Evolutionary conservation across 495 filamentous ascomycete genomes (phyloP), one percentile per base, ranked within the genome.

Genomic region (Penicillium crystallinum): DNA sequence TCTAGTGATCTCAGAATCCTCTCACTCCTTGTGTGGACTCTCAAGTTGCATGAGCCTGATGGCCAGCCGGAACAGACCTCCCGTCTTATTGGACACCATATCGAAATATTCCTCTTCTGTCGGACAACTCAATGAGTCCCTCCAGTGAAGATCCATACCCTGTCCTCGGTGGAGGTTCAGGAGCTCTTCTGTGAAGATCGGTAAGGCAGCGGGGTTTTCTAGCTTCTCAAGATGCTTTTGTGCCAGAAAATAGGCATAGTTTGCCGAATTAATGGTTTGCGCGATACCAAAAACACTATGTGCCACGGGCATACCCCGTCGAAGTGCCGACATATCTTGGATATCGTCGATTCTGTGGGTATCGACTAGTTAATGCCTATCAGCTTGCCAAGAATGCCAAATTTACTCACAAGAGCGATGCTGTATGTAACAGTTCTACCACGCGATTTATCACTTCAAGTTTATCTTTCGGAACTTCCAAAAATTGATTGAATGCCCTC

Each of bases 21-120:
- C 25, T 29, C 8, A 29, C 25, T 8, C 25, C 8, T 29, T 4
- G 8, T 29, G 25, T 8, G 30, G 30, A 33, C 45, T 36, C 5
- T 23, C 11, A 2, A 31, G 29, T 64, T 93, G 88, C 88, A 96
- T 91, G 33, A 97, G 75, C 68, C 87, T 85, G 54, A 95, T 77
- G 14, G 87, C 87, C 14, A 97, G 71, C 38, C 90, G 78, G 74
- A 97, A 96, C 7, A 97, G 75, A 1, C 91, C 90, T 14, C 92
- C 92, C 1, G 92, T 97, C 71, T 97, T 96, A 70, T 95, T 90
- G 42, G 78, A 77, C 18, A 96, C 89, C 91, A 96, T 96, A 62
- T 91, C 85, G 9, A 96, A 75, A 69, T 97, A 97, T 61, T 96
- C 90, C 44, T 90, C 86, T 67, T 91, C 88, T 21, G 80, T 86